Percentiles rank a stretch among this genome's conserved stretches.
Evolutionary conservation across 2,329 filamentous ascomycete species (phyloP).

Genomic region (Samsoniella hepiali): DNA sequence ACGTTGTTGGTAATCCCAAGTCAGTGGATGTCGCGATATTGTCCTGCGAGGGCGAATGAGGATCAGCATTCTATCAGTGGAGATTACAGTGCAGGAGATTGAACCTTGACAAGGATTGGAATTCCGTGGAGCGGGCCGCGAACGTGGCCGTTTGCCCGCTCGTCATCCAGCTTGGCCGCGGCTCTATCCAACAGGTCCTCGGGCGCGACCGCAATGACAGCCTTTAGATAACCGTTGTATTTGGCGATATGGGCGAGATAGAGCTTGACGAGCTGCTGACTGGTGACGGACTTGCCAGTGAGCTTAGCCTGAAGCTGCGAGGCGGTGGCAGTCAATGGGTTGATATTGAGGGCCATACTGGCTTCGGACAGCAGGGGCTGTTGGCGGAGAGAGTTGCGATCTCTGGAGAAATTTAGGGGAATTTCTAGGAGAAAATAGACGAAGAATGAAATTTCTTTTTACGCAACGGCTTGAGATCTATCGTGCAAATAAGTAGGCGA

Average conservation of each 20-base stretch:
- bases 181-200: neutral
- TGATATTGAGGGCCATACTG: too few species aligned
- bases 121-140: slow-evolving; percentile 23
- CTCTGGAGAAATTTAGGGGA: too few species aligned
- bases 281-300: slow-evolving; percentile 3
- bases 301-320: neutral
- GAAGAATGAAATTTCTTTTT: too few species aligned
- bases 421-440: too few species aligned
- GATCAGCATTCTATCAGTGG: neutral
- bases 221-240: slow-evolving; percentile 20
- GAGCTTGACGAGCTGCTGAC: slow-evolving; percentile 18
- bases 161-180: slow-evolving; percentile 20
- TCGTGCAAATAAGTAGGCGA: too few species aligned
- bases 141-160: slow-evolving; percentile 18
- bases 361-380: too few species aligned
- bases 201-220: slow-evolving; percentile 18
- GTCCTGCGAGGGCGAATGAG: neutral
- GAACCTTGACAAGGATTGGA: slow-evolving; percentile 23
- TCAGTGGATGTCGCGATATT: slow-evolving; percentile 16
- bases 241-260: slow-evolving; percentile 21
- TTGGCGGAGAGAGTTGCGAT: too few species aligned
- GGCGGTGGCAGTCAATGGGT: neutral
- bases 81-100: neutral
- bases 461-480: too few species aligned
- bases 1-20: slow-evolving; percentile 19